phyloP scores from a whole-genome alignment of 768 basidiomycete species.

The Russula olivacea region DNA sequence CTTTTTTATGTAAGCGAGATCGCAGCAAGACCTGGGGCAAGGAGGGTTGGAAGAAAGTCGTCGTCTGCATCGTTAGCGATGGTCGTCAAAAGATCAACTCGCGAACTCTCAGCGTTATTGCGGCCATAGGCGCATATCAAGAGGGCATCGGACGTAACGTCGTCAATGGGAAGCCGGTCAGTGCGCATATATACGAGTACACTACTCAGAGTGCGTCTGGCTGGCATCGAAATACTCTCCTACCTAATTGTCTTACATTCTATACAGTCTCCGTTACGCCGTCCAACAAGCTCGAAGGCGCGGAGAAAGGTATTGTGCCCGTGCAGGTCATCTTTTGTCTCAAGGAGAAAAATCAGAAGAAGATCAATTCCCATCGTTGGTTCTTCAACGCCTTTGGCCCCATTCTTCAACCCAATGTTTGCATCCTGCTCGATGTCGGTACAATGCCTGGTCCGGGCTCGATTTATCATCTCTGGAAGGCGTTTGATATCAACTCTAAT shows the following conservation, averaged over 20 bases:
- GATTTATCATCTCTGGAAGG: constrained; percentile 93
- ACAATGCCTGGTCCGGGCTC: constrained; percentile 81
- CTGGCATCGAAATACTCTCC: background rate
- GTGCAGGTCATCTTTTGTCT: constrained; percentile 91
- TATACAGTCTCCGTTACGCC: constrained; percentile 70
- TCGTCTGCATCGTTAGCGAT: constrained; percentile 87
- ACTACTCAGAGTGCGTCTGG: constrained; percentile 76
- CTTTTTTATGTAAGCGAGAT: constrained; percentile 79
- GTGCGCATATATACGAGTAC: constrained; percentile 90
- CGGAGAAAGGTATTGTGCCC: constrained; percentile 76
- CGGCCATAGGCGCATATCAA: constrained; percentile 92
- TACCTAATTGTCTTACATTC: constrained; percentile 4
- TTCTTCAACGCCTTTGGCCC: constrained; percentile 90
- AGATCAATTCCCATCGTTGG: constrained; percentile 93
- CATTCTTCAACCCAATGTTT: constrained; percentile 84
- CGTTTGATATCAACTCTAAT: constrained; percentile 87
- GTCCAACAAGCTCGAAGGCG: constrained; percentile 72
- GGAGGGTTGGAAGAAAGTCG: constrained; percentile 98
- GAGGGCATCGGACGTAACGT: constrained; percentile 86
- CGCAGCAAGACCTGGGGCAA: constrained; percentile 94
- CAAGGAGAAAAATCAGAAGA: constrained; percentile 92
- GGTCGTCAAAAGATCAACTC: constrained; percentile 82
- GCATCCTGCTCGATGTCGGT: constrained; percentile 84
- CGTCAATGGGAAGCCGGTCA: constrained; percentile 77
- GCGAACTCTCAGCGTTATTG: constrained; percentile 77